A percentile compares a stretch with the other conserved stretches of the same genome.
Evolutionary conservation across 1,284 basidiomycete species (phyloP).

Genomic region (Trichosporon sp.): DNA sequence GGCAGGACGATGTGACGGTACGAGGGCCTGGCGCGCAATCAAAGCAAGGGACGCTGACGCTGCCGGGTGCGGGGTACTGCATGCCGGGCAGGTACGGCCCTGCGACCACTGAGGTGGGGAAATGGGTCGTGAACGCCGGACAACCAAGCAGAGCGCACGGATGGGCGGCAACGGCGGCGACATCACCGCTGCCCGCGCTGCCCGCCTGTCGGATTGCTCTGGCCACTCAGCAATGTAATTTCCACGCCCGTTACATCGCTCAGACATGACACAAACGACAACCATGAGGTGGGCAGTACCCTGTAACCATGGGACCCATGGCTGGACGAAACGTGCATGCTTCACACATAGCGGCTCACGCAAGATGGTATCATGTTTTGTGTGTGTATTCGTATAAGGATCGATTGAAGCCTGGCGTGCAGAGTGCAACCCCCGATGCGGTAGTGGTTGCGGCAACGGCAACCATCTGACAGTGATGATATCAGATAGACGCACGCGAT

Average conservation of each 20-base stretch:
- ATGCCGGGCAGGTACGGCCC: not conserved
- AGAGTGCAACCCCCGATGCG: no score
- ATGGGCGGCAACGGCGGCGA: no score
- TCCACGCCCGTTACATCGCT: not conserved
- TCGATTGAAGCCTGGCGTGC: not conserved
- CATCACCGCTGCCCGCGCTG: not conserved
- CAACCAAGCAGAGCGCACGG: not conserved
- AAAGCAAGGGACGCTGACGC: not conserved
- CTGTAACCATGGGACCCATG: not conserved
- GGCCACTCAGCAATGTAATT: not conserved
- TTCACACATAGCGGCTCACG: not conserved
- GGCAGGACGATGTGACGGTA: no score
- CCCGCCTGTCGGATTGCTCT: not conserved
- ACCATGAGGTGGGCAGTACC: not conserved
- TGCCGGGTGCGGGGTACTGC: not conserved
- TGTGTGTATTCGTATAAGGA: not conserved
- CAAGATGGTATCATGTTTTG: conserved; percentile 10
- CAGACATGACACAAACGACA: not conserved
- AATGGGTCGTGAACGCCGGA: not conserved
- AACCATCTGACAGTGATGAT: not conserved
- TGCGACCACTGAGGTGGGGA: not conserved
- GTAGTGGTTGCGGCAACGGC: not conserved
- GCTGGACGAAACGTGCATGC: no score
- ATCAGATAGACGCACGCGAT: conserved; percentile 7
- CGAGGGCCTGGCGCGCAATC: not conserved